phyloP scores from a whole-genome alignment of 2,329 filamentous ascomycete species.

The Lizonia empirigonia region DNA sequence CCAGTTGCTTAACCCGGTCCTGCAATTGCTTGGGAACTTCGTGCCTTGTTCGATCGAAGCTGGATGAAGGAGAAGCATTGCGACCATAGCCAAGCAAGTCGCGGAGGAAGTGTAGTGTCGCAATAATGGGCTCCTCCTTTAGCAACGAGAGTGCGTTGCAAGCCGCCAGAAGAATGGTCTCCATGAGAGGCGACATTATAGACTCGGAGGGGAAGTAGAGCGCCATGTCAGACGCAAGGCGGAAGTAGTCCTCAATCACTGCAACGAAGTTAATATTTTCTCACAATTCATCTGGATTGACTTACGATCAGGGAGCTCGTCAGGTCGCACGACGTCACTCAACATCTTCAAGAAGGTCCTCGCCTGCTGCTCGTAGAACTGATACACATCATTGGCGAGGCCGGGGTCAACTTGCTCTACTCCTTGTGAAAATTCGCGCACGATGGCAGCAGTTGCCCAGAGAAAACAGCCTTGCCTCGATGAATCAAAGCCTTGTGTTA shows the following conservation, averaged over 20 bases:
- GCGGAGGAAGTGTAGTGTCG: constrained; percentile 88
- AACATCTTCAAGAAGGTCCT: constrained; percentile 87
- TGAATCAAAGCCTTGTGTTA: constrained; percentile 80
- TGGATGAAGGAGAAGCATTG: constrained; percentile 66
- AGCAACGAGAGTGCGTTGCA: constrained; percentile 85
- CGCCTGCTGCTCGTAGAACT: constrained; percentile 93
- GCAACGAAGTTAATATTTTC: constrained; percentile 7
- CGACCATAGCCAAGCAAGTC: constrained; percentile 90
- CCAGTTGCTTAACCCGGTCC: constrained; percentile 72
- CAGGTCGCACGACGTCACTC: constrained; percentile 74
- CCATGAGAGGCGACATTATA: constrained; percentile 77
- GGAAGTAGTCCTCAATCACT: constrained; percentile 97
- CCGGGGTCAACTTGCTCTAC: constrained; percentile 79
- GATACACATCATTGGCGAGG: constrained; percentile 88
- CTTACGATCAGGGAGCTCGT: constrained; percentile 73
- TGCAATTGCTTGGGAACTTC: constrained; percentile 72
- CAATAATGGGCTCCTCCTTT: constrained; percentile 88
- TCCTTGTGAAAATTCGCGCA: constrained; percentile 93
- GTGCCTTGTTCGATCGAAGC: constrained; percentile 65
- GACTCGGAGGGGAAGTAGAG: constrained; percentile 89
- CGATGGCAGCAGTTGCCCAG: constrained; percentile 95
- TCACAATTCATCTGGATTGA: constrained; percentile 19
- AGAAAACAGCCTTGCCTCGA: constrained; percentile 95
- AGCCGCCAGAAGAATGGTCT: constrained; percentile 84
- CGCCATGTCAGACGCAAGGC: constrained; percentile 86